phyloP scores from a whole-genome alignment of 2,329 filamentous ascomycete genomes.

The Aureobasidium sp. region DNA sequence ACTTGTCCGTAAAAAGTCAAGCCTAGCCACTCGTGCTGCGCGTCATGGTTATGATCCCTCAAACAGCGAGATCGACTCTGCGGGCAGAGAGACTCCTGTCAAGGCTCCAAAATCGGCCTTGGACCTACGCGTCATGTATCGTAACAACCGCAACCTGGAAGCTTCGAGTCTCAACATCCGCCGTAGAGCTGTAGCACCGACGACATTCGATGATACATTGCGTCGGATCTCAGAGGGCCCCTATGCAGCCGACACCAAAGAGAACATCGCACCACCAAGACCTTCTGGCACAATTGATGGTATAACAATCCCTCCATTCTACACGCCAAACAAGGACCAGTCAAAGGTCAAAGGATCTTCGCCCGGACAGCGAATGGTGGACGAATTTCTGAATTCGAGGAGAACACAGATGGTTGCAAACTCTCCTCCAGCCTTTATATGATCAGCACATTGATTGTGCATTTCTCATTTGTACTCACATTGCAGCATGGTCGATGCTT shows the following conservation, averaged over 20 bases:
- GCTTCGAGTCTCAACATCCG: constrained; percentile 18
- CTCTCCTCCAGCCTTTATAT: constrained; percentile 11
- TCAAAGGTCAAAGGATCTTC: constrained; percentile 14
- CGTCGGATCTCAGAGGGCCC: constrained; percentile 29
- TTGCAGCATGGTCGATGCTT: not conserved
- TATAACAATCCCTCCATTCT: constrained; percentile 15
- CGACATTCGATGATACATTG: constrained; percentile 28
- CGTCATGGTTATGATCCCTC: not conserved
- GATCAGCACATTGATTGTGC: constrained; percentile 12
- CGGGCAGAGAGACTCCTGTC: constrained; percentile 7
- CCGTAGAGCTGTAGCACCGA: constrained; percentile 11
- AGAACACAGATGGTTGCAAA: not conserved
- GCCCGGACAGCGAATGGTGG: constrained; percentile 18
- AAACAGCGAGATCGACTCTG: not conserved
- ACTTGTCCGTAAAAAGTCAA: not conserved
- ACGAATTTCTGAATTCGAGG: constrained; percentile 16
- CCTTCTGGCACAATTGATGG: constrained; percentile 6
- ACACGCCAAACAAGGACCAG: constrained; percentile 15
- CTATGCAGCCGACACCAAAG: constrained; percentile 21
- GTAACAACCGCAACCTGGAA: constrained; percentile 16
- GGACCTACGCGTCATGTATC: constrained; percentile 30
- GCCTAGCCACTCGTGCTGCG: not conserved
- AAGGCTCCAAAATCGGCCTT: constrained; percentile 25
- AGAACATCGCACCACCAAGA: constrained; percentile 11
- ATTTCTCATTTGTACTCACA: not conserved